A percentile compares a stretch with the other conserved stretches of the same genome.
Evolutionary conservation across 1,284 basidiomycete species (phyloP).

Genomic region (Cutaneotrichosporon sp.): DNA sequence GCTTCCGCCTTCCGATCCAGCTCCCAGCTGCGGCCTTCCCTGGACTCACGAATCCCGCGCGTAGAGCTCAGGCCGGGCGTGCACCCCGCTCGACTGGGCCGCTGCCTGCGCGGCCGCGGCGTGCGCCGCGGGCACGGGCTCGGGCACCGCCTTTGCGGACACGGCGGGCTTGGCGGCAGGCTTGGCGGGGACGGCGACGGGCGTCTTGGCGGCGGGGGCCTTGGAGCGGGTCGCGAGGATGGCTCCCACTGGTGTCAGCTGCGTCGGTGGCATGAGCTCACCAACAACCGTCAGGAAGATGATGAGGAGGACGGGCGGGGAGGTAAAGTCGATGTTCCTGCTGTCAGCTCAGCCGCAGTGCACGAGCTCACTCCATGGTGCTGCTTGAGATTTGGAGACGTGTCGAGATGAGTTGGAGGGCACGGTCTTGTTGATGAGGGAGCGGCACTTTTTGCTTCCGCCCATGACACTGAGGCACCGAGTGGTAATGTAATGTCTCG

Average conservation of each 20-base stretch:
- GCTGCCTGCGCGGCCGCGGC: conserved; percentile 18
- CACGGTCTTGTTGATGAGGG: not conserved
- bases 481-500: not conserved
- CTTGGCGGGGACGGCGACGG: conserved; percentile 10
- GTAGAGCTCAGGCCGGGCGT: conserved; percentile 1
- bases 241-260: conserved; percentile 9
- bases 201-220: conserved; percentile 11
- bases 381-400: not conserved
- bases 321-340: conserved; percentile 35
- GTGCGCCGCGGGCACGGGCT: conserved; percentile 22
- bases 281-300: conserved; percentile 43
- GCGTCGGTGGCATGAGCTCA: conserved; percentile 22
- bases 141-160: not conserved
- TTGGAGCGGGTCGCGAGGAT: conserved; percentile 22
- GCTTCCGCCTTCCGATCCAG: not conserved
- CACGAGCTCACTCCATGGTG: conserved; percentile 1
- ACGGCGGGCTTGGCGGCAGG: conserved; percentile 12
- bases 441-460: conserved; percentile 11
- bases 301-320: conserved; percentile 34
- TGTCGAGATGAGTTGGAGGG: not conserved
- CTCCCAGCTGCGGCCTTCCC: not conserved
- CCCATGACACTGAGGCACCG: not conserved
- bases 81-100: not conserved
- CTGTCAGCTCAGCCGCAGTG: not conserved
- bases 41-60: conserved; percentile 16